Evolutionary conservation across 495 filamentous ascomycete species (phyloP), one percentile per base, ranked within the genome.

Genomic region (Aspergillus egyptiacus): DNA sequence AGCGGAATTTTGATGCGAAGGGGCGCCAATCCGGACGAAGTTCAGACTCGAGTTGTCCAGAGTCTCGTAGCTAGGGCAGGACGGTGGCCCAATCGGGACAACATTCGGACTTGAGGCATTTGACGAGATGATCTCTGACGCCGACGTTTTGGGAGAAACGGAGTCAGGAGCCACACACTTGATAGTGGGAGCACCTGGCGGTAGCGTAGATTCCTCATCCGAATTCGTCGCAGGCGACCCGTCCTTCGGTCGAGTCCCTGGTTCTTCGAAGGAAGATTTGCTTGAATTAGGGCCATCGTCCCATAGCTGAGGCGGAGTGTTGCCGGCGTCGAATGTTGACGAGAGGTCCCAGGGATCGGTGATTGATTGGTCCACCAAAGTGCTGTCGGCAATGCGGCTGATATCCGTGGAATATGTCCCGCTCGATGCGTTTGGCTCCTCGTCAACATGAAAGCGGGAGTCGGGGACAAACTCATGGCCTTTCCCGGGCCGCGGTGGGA

Each of bases 401-500:
- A 62, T 54, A 0, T 62, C 47, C 0, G 67, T 65, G 6, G 67
- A 63, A 8, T 51, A 44, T 10, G 59, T 60, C 23, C 43, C 50
- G 8, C 44, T 51, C 23, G 55, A 63, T 42, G 46, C 28, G 31
- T 54, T 50, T 34, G 54, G 56, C 9, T 37, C 48, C 13, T 62
- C 59, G 11, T 58, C 28, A 55, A 63, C 19, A 55, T 56, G 43
- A 53, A 67, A 65, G 9, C 62, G 62, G 7, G 60, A 66, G 36
- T 69, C 63, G 38, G 66, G 57, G 41, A 71, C 58, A 32, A 65
- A 68, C 17, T 64, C 50, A 28, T 66, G 69, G 2, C 70, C 71
- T 63, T 71, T 72, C 9, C 68, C 70, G 14, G 68, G 69, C 35
- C 64, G 66, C 13, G 76, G 76, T 38, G 72, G 51, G 33, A 78